phyloP scores from a whole-genome alignment of 495 filamentous ascomycete genomes.

The Peziza echinospora region DNA sequence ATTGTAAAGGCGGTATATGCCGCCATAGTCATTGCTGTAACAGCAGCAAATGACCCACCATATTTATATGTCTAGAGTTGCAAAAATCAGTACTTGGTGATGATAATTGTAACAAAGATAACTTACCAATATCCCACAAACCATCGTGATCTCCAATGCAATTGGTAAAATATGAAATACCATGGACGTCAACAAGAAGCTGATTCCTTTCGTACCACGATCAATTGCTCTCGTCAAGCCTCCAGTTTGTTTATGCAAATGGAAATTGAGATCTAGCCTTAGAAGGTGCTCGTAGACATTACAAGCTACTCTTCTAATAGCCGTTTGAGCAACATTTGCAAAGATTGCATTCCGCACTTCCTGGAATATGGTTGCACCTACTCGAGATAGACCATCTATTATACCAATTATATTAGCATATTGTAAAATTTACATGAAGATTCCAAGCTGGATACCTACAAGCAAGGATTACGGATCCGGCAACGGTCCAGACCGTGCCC shows the following conservation, averaged over 20 bases:
- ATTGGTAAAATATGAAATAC: constrained; percentile 94
- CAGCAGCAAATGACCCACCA: constrained; percentile 70
- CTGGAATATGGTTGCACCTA: constrained; percentile 69
- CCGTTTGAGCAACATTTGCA: constrained; percentile 89
- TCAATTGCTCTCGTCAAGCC: constrained; percentile 89
- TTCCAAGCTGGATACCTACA: too few species aligned
- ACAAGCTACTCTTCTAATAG: constrained; percentile 71
- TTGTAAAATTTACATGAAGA: too few species aligned
- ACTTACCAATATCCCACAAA: constrained; percentile 64
- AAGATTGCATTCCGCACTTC: constrained; percentile 91
- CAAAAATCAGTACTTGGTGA: background rate
- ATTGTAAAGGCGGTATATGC: constrained; percentile 92
- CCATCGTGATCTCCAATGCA: constrained; percentile 78
- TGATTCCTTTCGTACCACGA: constrained; percentile 92
- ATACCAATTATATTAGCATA: background rate
- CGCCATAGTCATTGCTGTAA: constrained; percentile 77
- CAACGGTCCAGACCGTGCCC: constrained; percentile 70
- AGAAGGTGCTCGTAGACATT: constrained; percentile 86
- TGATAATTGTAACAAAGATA: background rate
- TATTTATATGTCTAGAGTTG: constrained; percentile 68
- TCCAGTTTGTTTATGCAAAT: constrained; percentile 81
- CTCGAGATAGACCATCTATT: constrained; percentile 62
- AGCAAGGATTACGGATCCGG: constrained; percentile 77
- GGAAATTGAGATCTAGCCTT: constrained; percentile 76
- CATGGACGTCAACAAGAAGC: constrained; percentile 90